These are phyloP conservation scores for Salvia miltiorrhiza DNA, from an alignment of 257 asterid genomes.

Conservation along the genomic window DNA sequence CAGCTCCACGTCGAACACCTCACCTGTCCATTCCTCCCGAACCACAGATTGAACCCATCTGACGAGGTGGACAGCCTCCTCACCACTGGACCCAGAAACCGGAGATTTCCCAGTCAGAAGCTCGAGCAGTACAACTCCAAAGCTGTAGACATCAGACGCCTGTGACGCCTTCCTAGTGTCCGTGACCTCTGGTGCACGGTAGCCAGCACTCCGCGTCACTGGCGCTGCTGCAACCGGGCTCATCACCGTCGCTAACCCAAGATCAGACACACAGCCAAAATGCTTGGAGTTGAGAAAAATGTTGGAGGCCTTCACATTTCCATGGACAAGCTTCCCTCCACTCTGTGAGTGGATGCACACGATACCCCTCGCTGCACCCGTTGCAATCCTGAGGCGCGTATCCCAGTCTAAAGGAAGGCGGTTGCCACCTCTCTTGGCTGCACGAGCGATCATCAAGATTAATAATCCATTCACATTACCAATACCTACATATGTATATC, in stretches of 20 bases:
- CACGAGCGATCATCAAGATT: not conserved
- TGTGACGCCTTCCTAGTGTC: constrained; percentile 50
- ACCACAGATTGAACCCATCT: constrained; percentile 65
- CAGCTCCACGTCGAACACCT: constrained; percentile 57
- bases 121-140: constrained; percentile 59
- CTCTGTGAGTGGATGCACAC: constrained; percentile 47
- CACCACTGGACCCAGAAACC: constrained; percentile 27
- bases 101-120: constrained; percentile 69
- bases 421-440: constrained; percentile 52
- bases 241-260: constrained; percentile 45
- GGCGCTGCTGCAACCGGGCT: constrained; percentile 38
- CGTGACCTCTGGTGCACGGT: constrained; percentile 58
- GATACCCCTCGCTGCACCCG: constrained; percentile 45
- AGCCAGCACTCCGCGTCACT: constrained; percentile 33
- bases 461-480: too few relatives aligned
- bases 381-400: constrained; percentile 41
- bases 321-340: constrained; percentile 56
- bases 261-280: constrained; percentile 49
- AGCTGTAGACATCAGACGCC: constrained; percentile 67
- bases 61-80: constrained; percentile 53
- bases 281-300: constrained; percentile 52
- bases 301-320: constrained; percentile 63
- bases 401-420: constrained; percentile 55
- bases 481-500: too few relatives aligned
- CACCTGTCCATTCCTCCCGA: constrained; percentile 73